Evolutionary conservation across 257 asterid species (phyloP).

Genomic region (Solanum arcanum): DNA sequence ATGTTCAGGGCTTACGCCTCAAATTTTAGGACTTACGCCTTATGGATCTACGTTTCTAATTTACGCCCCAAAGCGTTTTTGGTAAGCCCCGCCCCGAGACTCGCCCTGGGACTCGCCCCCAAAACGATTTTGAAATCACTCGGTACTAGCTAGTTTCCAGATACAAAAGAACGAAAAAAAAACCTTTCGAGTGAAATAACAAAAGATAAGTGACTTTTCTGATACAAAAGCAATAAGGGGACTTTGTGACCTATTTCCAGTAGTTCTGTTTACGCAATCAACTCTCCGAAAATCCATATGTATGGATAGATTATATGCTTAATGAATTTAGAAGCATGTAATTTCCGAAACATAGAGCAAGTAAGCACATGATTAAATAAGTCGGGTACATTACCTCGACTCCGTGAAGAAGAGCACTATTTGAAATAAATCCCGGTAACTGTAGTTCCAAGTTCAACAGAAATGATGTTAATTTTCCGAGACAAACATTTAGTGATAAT

Average conservation of each 20-base stretch:
- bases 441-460: slow-evolving; percentile 17
- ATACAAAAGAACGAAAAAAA: neutral
- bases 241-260: neutral
- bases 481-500: neutral
- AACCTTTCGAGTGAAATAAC: neutral
- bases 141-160: neutral
- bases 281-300: neutral
- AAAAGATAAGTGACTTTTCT: neutral
- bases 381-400: slow-evolving; percentile 7
- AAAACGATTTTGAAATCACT: too few species aligned
- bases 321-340: neutral
- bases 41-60: too few species aligned
- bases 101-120: too few species aligned
- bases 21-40: too few species aligned
- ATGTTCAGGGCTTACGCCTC: too few species aligned
- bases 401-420: slow-evolving; percentile 77
- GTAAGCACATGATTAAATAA: neutral
- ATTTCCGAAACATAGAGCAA: neutral
- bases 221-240: neutral
- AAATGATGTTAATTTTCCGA: neutral
- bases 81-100: too few species aligned
- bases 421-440: slow-evolving; percentile 77
- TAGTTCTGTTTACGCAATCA: neutral
- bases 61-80: too few species aligned
- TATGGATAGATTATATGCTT: neutral